phyloP scores from a whole-genome alignment of 805 yeast genomes.

The Metschnikowia santaceciliae region DNA sequence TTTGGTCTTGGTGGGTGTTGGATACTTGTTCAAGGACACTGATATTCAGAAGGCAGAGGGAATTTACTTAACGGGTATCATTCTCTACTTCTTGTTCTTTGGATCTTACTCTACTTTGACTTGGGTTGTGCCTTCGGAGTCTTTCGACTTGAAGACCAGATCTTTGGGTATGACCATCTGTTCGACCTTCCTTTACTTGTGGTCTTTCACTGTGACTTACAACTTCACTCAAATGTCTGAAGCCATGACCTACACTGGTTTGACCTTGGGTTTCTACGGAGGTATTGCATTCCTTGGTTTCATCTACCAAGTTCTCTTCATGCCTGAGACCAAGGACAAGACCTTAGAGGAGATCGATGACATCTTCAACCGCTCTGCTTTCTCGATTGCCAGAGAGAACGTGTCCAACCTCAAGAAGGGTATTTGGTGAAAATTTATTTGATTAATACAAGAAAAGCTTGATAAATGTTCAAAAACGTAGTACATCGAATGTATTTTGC shows the following conservation, averaged over 20 bases:
- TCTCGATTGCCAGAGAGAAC: slow-evolving; percentile 33
- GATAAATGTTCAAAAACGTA: not conserved
- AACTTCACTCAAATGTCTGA: slow-evolving; percentile 55
- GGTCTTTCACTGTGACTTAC: slow-evolving; percentile 62
- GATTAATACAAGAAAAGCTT: not conserved
- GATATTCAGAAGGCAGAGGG: slow-evolving; percentile 51
- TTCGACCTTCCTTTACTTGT: slow-evolving; percentile 51
- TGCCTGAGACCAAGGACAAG: slow-evolving; percentile 70
- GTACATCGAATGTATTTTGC: no score
- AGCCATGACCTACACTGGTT: slow-evolving; percentile 58
- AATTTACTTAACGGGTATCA: slow-evolving; percentile 57
- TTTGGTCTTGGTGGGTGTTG: slow-evolving; percentile 55
- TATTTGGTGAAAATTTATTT: slow-evolving; percentile 8
- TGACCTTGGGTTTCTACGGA: slow-evolving; percentile 63
- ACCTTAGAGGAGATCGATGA: slow-evolving; percentile 72
- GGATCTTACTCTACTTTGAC: slow-evolving; percentile 65
- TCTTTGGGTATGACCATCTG: slow-evolving; percentile 64
- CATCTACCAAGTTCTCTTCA: slow-evolving; percentile 50
- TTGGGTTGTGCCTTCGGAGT: slow-evolving; percentile 67
- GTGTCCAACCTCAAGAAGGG: slow-evolving; percentile 27
- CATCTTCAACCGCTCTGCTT: slow-evolving; percentile 49
- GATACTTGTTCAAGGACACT: slow-evolving; percentile 43
- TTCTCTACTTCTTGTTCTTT: slow-evolving; percentile 61
- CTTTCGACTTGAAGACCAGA: slow-evolving; percentile 55
- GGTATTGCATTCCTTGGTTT: slow-evolving; percentile 60